These are phyloP conservation scores for Davidsoniella virescens DNA, from an alignment of 2,329 filamentous ascomycete species.

Conservation along the genomic window DNA sequence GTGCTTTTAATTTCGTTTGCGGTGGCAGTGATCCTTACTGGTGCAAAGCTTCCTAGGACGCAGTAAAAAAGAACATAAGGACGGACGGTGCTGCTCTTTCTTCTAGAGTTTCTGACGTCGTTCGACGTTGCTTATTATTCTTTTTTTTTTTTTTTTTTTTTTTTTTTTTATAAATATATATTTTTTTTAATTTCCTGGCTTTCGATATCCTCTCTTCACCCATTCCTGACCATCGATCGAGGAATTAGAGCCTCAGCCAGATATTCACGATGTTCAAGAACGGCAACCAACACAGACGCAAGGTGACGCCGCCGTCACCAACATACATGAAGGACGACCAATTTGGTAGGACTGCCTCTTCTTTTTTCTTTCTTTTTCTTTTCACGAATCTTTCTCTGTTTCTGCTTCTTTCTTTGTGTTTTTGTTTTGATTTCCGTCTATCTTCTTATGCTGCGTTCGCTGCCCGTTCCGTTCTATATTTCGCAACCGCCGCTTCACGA, in stretches of 20 bases:
- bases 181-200: not conserved
- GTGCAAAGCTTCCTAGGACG: not conserved
- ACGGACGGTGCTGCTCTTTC: not conserved
- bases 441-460: not conserved
- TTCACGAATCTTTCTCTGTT: conserved; percentile 1
- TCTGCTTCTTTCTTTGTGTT: not conserved
- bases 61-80: not conserved
- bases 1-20: conserved; percentile 4
- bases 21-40: not conserved
- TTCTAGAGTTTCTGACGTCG: conserved; percentile 1
- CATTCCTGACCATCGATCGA: not conserved
- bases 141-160: not conserved
- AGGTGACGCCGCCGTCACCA: conserved; percentile 44
- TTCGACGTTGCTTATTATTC: not conserved
- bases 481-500: too few relatives aligned
- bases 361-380: conserved; percentile 1
- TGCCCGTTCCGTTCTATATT: not conserved
- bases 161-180: too few relatives aligned
- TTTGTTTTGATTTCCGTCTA: not conserved
- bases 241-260: not conserved
- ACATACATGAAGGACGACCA: conserved; percentile 52
- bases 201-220: not conserved
- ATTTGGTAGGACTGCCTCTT: conserved; percentile 33
- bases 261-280: conserved; percentile 12
- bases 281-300: conserved; percentile 23